These are phyloP conservation scores for Cercophora samala DNA, from an alignment of 495 filamentous ascomycete genomes.

Conservation along the genomic window DNA sequence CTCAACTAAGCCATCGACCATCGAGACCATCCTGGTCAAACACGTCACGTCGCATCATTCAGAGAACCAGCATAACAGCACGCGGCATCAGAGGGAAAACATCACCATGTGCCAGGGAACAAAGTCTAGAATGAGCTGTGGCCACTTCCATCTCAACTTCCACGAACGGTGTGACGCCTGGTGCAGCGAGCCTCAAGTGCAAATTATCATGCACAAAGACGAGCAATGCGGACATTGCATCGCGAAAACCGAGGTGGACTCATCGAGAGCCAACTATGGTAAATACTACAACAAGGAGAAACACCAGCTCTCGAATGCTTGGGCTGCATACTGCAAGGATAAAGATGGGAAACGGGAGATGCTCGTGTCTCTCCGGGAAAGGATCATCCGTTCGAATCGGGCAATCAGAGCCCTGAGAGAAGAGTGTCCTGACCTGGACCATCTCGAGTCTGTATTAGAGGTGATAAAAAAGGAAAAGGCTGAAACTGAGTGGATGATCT, in stretches of 20 bases:
- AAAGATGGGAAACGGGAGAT: not conserved
- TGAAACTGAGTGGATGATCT: not conserved
- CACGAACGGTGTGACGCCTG: not conserved
- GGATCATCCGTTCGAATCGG: not conserved
- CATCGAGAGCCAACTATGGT: not conserved
- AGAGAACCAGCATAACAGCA: not conserved
- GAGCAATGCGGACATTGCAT: not conserved
- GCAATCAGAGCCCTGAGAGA: not conserved
- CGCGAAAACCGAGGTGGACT: not conserved
- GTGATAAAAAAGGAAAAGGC: not conserved
- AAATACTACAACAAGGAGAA: too few relatives aligned
- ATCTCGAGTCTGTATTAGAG: not conserved
- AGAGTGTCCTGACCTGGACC: not conserved
- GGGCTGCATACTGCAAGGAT: not conserved
- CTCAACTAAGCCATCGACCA: not conserved
- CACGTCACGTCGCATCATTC: not conserved
- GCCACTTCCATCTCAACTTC: not conserved
- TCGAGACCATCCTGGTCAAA: not conserved
- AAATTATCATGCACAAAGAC: not conserved
- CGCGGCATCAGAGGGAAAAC: not conserved
- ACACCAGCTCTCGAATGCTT: not conserved
- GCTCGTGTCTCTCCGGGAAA: not conserved
- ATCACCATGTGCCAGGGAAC: not conserved
- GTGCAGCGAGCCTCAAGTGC: not conserved
- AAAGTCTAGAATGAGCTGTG: not conserved